phyloP scores from a whole-genome alignment of 2,329 filamentous ascomycete genomes.

The Xylariomycetidae sp. region DNA sequence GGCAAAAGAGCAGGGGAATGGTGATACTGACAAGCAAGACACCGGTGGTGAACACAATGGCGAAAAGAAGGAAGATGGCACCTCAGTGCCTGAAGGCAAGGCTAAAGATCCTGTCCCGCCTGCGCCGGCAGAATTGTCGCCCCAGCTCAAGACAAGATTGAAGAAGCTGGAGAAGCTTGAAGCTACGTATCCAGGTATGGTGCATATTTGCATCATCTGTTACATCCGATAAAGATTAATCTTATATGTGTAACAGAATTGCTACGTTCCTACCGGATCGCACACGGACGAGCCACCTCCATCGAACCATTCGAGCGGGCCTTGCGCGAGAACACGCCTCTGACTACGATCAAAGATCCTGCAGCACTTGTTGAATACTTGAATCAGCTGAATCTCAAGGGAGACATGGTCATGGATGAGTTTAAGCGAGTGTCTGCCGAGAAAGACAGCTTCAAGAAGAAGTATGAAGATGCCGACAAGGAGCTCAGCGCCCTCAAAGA shows the following conservation, averaged over 20 bases:
- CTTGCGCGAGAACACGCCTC: conserved; percentile 85
- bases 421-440: conserved; percentile 81
- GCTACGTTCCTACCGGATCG: conserved; percentile 84
- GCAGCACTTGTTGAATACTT: conserved; percentile 84
- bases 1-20: conserved; percentile 15
- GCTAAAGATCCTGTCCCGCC: conserved; percentile 13
- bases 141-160: conserved; percentile 70
- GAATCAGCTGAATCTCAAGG: conserved; percentile 77
- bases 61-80: conserved; percentile 10
- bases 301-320: conserved; percentile 93
- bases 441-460: conserved; percentile 74
- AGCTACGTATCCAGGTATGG: conserved; percentile 73
- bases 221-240: conserved; percentile 6
- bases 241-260: conserved; percentile 54
- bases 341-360: conserved; percentile 84
- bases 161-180: conserved; percentile 89
- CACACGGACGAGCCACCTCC: conserved; percentile 77
- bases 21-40: conserved; percentile 12
- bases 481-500: conserved; percentile 57
- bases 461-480: conserved; percentile 64
- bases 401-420: conserved; percentile 91
- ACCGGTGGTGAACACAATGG: conserved; percentile 5
- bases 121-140: conserved; percentile 54
- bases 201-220: background rate
- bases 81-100: conserved; percentile 14